Conservation (phyloP, 192 early-diverging fungal genomes). For the Allomyces arbusculus region DNA sequence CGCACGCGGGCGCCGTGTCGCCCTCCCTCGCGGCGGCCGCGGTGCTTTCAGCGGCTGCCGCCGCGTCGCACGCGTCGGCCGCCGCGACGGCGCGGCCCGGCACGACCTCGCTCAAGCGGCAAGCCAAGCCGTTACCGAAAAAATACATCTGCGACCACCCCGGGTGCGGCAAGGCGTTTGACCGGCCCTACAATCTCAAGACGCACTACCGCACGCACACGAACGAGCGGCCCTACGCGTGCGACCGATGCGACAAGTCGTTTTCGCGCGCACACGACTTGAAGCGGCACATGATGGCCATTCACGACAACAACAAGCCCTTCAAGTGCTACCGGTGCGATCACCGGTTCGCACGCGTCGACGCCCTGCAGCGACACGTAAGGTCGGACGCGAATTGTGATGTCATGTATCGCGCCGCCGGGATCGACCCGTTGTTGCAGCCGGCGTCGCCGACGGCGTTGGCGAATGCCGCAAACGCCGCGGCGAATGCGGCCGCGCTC, state of each 20-base stretch:
- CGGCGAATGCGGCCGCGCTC: not conserved
- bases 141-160: not conserved
- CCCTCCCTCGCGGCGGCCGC: not conserved
- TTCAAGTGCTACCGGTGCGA: constrained; percentile 9
- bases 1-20: too few relatives aligned
- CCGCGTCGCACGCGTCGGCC: not conserved
- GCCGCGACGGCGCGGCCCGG: too few relatives aligned
- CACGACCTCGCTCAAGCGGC: not conserved
- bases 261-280: not conserved
- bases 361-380: constrained; percentile 14
- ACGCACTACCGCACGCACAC: not conserved
- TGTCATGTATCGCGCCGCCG: not conserved
- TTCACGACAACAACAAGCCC: constrained; percentile 6
- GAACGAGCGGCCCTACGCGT: not conserved
- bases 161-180: not conserved
- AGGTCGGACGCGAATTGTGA: not conserved
- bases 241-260: not conserved
- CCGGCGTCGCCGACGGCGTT: not conserved
- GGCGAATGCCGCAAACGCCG: too few relatives aligned
- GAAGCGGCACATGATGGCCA: not conserved
- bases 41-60: not conserved
- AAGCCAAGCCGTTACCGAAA: not conserved
- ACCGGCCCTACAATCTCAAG: not conserved
- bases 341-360: constrained; percentile 11
- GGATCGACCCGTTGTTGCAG: not conserved